Evolutionary conservation across 2,329 filamentous ascomycete species (phyloP), one percentile per base, ranked within the genome.

Genomic region (Fusarium penzigii): DNA sequence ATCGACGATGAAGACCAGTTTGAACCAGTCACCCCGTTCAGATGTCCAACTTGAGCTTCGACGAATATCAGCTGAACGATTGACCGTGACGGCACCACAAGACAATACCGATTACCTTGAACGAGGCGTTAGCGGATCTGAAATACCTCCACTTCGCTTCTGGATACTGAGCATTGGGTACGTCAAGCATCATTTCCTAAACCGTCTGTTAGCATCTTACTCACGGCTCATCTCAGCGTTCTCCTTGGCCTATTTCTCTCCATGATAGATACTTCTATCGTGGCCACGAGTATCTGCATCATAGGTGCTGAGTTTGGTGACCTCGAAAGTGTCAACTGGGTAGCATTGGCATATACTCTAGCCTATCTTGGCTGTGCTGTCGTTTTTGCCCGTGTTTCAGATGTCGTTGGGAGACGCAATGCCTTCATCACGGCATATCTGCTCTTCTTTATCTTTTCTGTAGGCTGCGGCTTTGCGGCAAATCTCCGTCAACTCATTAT

Each of bases 181-280:
- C 17, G 56, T 48, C 29, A 39, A 13, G 11, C 17, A 5, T 9
- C 17, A 32, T 20, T 20, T 17, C 46, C 6, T 13, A 17, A 10
- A 11, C 9, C 25, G 3, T 10, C 5, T 11, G n/a, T 1, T 10
- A 17, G 25, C 29, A n/a, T 40, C n/a, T 42, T 55, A 11, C 46
- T 39, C 12, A 17, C 29, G 42, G 13, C 10, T 9, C n/a, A 20
- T 13, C 17, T 17, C 38, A 83, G 79, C 14, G 67, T 82, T 13
- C 76, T 72, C 17, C 66, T 78, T 6, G 82, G 81, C 3, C 72
- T 85, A 1, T 81, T 84, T 48, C 73, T 86, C 44, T 79, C 83
- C 29, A 76, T 84, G 59, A 65, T 84, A n/a, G 82, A 85, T 64
- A 77, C 78, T 2, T 82, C 82, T 4, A 84, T 86, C 38, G 78